Conservation (phyloP, 768 basidiomycete species). For the Lentinula sp. region DNA sequence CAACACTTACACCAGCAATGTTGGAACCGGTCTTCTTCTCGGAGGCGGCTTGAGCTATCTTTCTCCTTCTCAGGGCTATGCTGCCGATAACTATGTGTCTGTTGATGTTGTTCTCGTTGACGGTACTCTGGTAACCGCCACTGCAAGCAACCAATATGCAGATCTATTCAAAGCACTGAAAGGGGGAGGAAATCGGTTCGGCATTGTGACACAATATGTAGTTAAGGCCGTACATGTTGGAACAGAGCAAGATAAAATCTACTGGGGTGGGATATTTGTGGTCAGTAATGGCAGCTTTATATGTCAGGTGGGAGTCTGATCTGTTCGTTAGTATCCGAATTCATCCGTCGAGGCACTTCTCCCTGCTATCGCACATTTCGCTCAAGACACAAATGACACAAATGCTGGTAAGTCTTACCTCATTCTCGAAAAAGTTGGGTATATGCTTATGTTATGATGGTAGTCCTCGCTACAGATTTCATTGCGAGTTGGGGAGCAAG, state of each 20-base stretch:
- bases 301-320: not conserved
- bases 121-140: conserved; percentile 29
- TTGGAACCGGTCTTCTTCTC: conserved; percentile 36
- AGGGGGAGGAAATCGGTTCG: conserved; percentile 38
- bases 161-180: conserved; percentile 40
- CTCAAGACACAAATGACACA: conserved; percentile 28
- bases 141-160: conserved; percentile 29
- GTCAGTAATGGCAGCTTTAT: conserved; percentile 17
- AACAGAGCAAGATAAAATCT: conserved; percentile 27
- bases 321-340: conserved; percentile 23
- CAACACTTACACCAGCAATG: conserved; percentile 20
- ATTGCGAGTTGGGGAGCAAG: conserved; percentile 22
- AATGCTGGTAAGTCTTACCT: conserved; percentile 23
- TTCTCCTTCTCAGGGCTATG: conserved; percentile 26
- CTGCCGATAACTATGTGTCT: conserved; percentile 10
- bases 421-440: not conserved
- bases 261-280: conserved; percentile 32
- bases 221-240: conserved; percentile 33
- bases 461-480: not conserved
- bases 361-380: conserved; percentile 29
- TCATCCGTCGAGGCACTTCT: conserved; percentile 31
- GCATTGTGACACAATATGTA: conserved; percentile 38
- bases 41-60: conserved; percentile 38
- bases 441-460: too few relatives aligned
- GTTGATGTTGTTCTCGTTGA: not conserved